Base-by-base conservation (phyloP, 2,329 filamentous ascomycete genomes). In the Colletotrichum chlorophyti region DNA sequence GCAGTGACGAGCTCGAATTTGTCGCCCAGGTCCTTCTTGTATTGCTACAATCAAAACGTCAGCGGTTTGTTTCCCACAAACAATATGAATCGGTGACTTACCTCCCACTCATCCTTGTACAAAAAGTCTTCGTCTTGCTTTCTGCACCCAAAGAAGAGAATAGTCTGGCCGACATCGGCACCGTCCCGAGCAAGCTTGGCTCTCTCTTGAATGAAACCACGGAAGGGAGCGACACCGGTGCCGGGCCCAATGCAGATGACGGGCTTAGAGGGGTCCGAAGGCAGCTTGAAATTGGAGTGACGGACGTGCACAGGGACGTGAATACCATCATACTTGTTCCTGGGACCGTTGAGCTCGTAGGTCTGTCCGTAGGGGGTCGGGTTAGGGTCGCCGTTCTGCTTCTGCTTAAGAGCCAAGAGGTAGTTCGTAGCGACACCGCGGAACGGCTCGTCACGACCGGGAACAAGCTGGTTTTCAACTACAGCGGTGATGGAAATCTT, bases 271-370 rank as follows among this genome's bases (percentile, higher is more conserved):
- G 95, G 93, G 69, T 99, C 93, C 14, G 95, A 97, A 8, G 95
- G 95, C 26, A 99, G 86, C 81, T 98, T 98, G 86, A 99, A 99
- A 81, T 98, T 99, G 64, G 95, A 98, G 78, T 97, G 94, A 64
- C 95, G 91, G 59, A 99, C 88, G 71, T 99, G 95, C 12, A 99
- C 91, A 3, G 95, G 95, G 21, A 98, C 89, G 70, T 96, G 93
- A 60, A 97, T 89, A 61, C 94, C 94, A 68, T 97, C 91, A 75
- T 98, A 99, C 78, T 96, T 98, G 83, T 97, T 96, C 69, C 95
- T 87, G 14, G 95, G 95, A 11, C 95, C 95, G 45, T 77, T 89
- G 65, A 98, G 90, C 55, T 92, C 84, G 74, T 98, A 99, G 53
- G 88, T 92, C 58, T 94, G 79, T 52, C 93, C 91, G 68, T 95